Conservation (phyloP, 2,329 filamentous ascomycete genomes). For the Delphinella strobiligena region DNA sequence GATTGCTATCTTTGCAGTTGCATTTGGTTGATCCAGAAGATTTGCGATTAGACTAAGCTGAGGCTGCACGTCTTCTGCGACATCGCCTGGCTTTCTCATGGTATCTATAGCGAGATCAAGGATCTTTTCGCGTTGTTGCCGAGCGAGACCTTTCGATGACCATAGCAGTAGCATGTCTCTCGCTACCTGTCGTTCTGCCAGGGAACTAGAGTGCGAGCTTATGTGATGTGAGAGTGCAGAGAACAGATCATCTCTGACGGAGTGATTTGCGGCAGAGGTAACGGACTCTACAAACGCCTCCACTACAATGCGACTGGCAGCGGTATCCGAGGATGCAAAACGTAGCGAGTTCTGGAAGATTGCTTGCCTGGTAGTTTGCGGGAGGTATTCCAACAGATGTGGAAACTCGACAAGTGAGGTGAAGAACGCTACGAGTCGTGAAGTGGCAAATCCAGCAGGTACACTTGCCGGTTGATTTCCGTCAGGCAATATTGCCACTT, state of each 20-base stretch:
- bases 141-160: slow-evolving; percentile 6
- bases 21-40: slow-evolving; percentile 10
- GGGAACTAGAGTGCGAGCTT: not conserved
- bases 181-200: not conserved
- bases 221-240: too few relatives aligned
- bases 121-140: slow-evolving; percentile 8
- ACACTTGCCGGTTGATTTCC: slow-evolving; percentile 2
- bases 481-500: not conserved
- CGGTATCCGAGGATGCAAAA: not conserved
- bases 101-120: slow-evolving; percentile 3
- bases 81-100: not conserved
- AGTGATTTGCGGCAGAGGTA: not conserved
- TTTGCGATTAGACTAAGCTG: slow-evolving; percentile 5
- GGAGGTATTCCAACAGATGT: slow-evolving; percentile 1
- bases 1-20: slow-evolving; percentile 7
- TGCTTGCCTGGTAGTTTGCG: not conserved
- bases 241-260: slow-evolving; percentile 4
- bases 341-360: slow-evolving; percentile 1
- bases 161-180: not conserved
- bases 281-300: slow-evolving; percentile 4
- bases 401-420: slow-evolving; percentile 1
- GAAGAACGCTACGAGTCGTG: slow-evolving; percentile 2
- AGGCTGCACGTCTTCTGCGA: not conserved
- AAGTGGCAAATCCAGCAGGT: not conserved
- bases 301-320: not conserved